A percentile compares a stretch with the other conserved stretches of the same genome.
Conservation (phyloP, 2,329 filamentous ascomycete species). For the Drechslera avenae region DNA sequence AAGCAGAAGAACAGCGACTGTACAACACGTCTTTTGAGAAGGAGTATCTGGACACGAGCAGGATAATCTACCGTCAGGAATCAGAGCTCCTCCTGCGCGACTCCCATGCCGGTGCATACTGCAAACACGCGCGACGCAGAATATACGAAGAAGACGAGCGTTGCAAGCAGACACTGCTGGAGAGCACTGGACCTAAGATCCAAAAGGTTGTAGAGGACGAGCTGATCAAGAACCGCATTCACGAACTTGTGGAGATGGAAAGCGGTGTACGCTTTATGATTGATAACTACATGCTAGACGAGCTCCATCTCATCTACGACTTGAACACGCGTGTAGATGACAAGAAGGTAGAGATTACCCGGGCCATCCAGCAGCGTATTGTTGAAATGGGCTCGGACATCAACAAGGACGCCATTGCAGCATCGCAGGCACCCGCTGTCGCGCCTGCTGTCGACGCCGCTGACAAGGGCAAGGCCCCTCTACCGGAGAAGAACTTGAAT, state of each 20-base stretch:
- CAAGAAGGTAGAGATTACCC: conserved; percentile 71
- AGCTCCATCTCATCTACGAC: conserved; percentile 79
- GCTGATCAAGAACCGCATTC: conserved; percentile 76
- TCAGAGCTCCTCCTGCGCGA: conserved; percentile 75
- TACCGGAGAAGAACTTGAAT: conserved; percentile 61
- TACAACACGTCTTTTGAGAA: conserved; percentile 85
- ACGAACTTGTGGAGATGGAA: conserved; percentile 83
- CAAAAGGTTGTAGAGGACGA: conserved; percentile 77
- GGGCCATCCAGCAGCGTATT: conserved; percentile 74
- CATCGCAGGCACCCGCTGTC: conserved; percentile 59
- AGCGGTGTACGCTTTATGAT: conserved; percentile 90
- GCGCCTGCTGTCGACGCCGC: conserved; percentile 53
- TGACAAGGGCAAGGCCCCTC: conserved; percentile 54
- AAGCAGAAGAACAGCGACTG: conserved; percentile 77
- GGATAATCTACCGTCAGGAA: conserved; percentile 75
- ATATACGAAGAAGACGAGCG: conserved; percentile 81
- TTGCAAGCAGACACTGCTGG: conserved; percentile 80
- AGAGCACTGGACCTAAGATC: conserved; percentile 73
- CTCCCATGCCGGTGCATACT: conserved; percentile 80
- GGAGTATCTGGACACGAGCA: conserved; percentile 73
- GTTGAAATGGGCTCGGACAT: conserved; percentile 82
- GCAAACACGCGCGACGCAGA: conserved; percentile 74
- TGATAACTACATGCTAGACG: conserved; percentile 80
- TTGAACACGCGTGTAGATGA: conserved; percentile 78
- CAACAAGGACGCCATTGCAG: conserved; percentile 68